Conservation (phyloP, 2,329 filamentous ascomycete species). For the Cladosporium sp. region DNA sequence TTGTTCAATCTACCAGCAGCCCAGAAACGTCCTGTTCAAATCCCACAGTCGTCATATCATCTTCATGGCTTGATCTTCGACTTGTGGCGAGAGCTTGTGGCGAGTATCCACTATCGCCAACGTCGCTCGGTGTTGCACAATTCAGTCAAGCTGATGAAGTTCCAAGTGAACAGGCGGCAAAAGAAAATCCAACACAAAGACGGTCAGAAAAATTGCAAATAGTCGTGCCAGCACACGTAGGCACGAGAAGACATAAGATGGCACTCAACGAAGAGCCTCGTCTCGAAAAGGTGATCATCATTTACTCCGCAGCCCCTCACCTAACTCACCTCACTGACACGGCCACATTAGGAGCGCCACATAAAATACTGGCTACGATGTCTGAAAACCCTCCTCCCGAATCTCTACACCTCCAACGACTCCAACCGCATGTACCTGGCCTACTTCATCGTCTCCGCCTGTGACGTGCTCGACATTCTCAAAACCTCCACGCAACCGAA, state of each 20-base stretch:
- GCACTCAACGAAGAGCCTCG: neutral
- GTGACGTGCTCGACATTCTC: slow-evolving; percentile 72
- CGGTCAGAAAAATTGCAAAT: too few relatives aligned
- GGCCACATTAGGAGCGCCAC: slow-evolving; percentile 46
- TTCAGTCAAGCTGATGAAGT: too few relatives aligned
- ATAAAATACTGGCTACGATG: slow-evolving; percentile 92
- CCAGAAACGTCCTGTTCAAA: too few relatives aligned
- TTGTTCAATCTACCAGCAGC: too few relatives aligned
- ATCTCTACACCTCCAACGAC: slow-evolving; percentile 81
- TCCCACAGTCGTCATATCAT: too few relatives aligned
- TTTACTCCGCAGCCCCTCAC: neutral
- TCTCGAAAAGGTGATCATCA: slow-evolving; percentile 8
- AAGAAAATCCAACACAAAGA: neutral
- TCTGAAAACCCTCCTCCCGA: slow-evolving; percentile 73
- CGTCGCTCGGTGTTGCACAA: too few relatives aligned
- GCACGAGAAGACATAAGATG: neutral
- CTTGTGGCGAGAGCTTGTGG: too few relatives aligned
- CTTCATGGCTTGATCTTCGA: too few relatives aligned
- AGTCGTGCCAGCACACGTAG: slow-evolving; percentile 8
- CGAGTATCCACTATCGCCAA: too few relatives aligned
- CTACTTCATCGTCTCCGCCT: slow-evolving; percentile 81
- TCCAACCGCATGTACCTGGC: slow-evolving; percentile 85
- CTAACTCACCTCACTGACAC: neutral
- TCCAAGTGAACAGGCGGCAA: too few relatives aligned
- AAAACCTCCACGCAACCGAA: slow-evolving; percentile 49